Evolutionary conservation across 352 stramenopile species (phyloP), one percentile per base, ranked within the genome.

Genomic region (Pythium chondricola): DNA sequence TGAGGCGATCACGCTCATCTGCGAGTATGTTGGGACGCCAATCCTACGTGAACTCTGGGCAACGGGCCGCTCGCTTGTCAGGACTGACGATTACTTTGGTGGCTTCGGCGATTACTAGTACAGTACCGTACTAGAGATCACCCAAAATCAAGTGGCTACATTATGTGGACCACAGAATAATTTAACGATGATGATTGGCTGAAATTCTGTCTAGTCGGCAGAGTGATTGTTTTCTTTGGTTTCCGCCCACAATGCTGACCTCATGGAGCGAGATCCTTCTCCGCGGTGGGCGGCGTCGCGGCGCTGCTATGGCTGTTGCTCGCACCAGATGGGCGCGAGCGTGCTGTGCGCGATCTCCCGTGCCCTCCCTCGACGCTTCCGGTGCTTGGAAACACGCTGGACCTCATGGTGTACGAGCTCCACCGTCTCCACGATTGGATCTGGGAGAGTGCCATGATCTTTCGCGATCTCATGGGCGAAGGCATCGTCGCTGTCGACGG

Each of bases 401-500:
- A 63, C 47, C 39, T 83, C 46, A 69, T 74, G 64, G 63, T 63
- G 43, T 58, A 40, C 8, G 67, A 87, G 20, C 63, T 54, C 16
- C 33, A 61, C 3, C 65, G 70, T 13, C 61, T 84, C 32, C 68
- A 86, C 41, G 70, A 87, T 53, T 87, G 72, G 72, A 67, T 83
- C 36, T 32, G 58, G 0, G 68, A 81, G 3, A 87, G 46, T 78
- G 74, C 33, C 50, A 57, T 48, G 9, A 50, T 70, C n/a, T 63
- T 78, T 7, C 48, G 52, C 5, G 67, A 86, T 48, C 49, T 91
- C 16, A 69, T 95, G 38, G 81, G 83, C 13, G 56, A 77, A 14
- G 75, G 77, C 33, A 92, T 93, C 48, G 75, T 91, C 42, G 70
- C 63, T 4, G 56, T 61, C 0, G 79, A 94, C 32, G 74, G 79